Base-by-base conservation (phyloP, 345 rosid genomes). In the Camelina laxa region DNA sequence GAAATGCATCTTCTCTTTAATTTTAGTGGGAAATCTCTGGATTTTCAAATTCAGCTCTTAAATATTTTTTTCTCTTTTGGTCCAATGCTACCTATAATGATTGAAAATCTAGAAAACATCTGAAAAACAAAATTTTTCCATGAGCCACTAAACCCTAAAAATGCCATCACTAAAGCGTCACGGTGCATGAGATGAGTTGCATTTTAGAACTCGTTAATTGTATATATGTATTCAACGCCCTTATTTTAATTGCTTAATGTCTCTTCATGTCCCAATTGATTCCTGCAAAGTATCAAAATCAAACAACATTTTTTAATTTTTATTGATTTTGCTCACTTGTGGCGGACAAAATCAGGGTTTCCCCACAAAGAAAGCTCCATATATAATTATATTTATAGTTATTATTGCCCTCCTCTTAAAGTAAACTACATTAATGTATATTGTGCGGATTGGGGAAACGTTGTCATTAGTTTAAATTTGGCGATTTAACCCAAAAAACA, bases 81-180 rank as follows among this genome's bases (percentile, higher is more conserved):
- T 73, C 30, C 36, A 64, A 31, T 53, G 70, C 56, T 53, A 19
- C 9, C 47, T 53, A 54, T 49, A 49, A 30, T 53, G 55, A 54
- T 65, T 38, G 74, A 14, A 27, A 60, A 60, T 20, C 35, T 19
- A 11, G 41, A 60, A 39, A 30, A 21, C 49, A 69, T 61, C 49
- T 27, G 49, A 55, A 30, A 56, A 24, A 36, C 7, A 69, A 49
- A 38, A 19, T 1, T n/a, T 69, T 21, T 21, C 35, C 27, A 51
- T 58, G 73, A 65, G 41, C 69, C 51, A 77, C 61, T 57, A 48
- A 70, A 57, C 60, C 73, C 71, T 64, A 50, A 65, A 60, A 16
- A 72, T 71, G 81, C 2, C 77, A 77, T 77, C 81, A 77, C 76
- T 16, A 41, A 72, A 72, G 72, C 81, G 81, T 77, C 81, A 77